These are phyloP conservation scores for sorghum (Sorghum bicolor) DNA, from an alignment of 176 grass and related monocot species.

Conservation along the genomic window Sorghum_bicolor_NCBIv3 NC_012871.2:442501-443000, in stretches of 20 bases:
- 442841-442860: background rate
- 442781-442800: background rate
- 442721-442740: background rate
- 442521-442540: background rate
- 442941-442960: background rate
- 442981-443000: background rate
- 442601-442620: conserved; percentile 92
- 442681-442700: conserved; percentile 50
- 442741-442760: background rate
- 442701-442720: conserved; percentile 29
- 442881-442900: background rate
- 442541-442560: background rate
- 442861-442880: background rate
- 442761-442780: background rate
- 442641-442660: conserved; percentile 70
- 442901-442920: background rate
- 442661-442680: conserved; percentile 70
- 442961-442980: background rate
- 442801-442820: background rate
- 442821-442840: background rate
- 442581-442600: conserved; percentile 95
- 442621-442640: conserved; percentile 80
- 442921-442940: background rate
- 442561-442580: background rate
- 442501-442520: background rate